phyloP scores from a whole-genome alignment of 768 basidiomycete genomes.

The Tulasnella sp. region DNA sequence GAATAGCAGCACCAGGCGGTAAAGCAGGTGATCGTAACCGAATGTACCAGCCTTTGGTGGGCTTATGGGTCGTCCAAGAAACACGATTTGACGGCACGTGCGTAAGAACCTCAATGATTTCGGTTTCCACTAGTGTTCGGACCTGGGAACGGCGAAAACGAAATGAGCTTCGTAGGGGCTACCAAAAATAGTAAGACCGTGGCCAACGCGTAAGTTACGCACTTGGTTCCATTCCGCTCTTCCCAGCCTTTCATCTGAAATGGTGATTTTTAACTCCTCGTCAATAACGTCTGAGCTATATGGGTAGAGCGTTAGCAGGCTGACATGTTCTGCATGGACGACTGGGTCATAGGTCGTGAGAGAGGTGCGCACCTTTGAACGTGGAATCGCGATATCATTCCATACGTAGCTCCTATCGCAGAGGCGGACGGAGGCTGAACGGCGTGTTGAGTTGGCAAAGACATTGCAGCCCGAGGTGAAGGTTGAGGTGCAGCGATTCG shows the following conservation, averaged over 20 bases:
- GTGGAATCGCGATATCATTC: constrained; percentile 7
- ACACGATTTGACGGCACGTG: constrained; percentile 31
- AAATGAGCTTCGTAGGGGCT: background rate
- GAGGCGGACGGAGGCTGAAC: background rate
- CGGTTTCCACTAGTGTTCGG: constrained; percentile 60
- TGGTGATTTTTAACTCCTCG: background rate
- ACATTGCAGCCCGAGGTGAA: background rate
- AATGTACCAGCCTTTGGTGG: constrained; percentile 79
- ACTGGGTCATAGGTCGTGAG: background rate
- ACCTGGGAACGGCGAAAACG: constrained; percentile 42
- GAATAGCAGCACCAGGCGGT: constrained; percentile 42
- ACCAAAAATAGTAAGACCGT: background rate
- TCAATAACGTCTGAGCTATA: constrained; percentile 16
- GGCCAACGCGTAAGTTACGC: background rate
- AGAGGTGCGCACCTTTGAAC: constrained; percentile 3
- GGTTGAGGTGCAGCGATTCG: background rate
- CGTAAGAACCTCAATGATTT: constrained; percentile 53
- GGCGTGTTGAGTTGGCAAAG: constrained; percentile 1
- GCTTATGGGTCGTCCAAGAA: constrained; percentile 70
- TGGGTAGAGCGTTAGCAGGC: background rate
- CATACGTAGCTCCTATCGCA: constrained; percentile 7
- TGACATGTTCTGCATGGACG: background rate
- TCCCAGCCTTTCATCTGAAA: background rate
- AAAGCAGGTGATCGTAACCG: constrained; percentile 64
- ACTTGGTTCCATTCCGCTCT: constrained; percentile 8